Evolutionary conservation across 768 basidiomycete genomes (phyloP), one percentile per base, ranked within the genome.

Genomic region (Nidula microcarpa): DNA sequence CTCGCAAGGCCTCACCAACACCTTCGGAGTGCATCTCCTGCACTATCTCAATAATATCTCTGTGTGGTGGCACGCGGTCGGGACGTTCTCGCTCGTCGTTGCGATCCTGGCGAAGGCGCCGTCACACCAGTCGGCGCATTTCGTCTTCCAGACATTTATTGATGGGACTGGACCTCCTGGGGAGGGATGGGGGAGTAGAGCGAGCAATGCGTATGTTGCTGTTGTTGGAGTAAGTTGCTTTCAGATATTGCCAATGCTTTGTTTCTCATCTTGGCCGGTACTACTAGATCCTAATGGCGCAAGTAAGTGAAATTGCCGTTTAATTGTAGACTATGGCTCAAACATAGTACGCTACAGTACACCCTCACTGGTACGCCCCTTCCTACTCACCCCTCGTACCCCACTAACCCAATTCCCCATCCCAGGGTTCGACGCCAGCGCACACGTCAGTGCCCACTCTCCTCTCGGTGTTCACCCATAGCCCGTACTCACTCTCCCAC

Each of bases 81-180:
- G 89, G 16, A 87, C 89, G 1, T 79, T 81, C 3, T 72, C 82
- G 4, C 64, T 92, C 16, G 80, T 83, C 14, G 79, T 91, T 23
- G 85, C 86, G 0, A 75, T 89, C 45, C 76, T 92, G 7, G 84
- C 82, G 2, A 83, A 82, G 49, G 89, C 89, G 1, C 88, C 88
- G 2, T 80, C 68, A 3, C 87, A 86, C 57, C 87, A 89, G 59
- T 78, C 81, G 0, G 87, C 71, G 2, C 74, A 72, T 43, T 89
- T 87, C 59, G 89, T 92, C 6, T 91, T 92, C 64, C 67, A 64
- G 39, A 81, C 76, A 2, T 90, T 90, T 64, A 75, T 86, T 51
- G 89, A 92, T 62, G 79, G 76, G 8, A 89, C 89, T 0, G 86
- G 86, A 1, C 60, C 60, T 0, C 60, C 63, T 54, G 74, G 73